Conservation (phyloP, 495 filamentous ascomycete genomes). For the Coniosporium apollinis region DNA sequence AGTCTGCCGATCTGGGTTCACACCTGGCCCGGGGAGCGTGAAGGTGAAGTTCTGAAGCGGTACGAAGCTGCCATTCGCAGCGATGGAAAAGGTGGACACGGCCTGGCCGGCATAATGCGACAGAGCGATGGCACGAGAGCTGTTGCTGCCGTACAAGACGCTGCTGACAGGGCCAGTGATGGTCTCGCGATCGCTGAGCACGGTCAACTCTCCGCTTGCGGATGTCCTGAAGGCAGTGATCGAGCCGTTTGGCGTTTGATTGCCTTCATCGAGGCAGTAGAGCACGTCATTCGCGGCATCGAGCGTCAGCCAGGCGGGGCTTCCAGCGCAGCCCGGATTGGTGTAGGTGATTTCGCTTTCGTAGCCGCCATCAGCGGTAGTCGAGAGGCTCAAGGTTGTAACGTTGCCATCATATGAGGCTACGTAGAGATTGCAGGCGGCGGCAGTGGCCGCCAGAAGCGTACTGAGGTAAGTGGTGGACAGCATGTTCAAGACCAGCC, state of each 20-base stretch:
- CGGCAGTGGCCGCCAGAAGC: too few relatives aligned
- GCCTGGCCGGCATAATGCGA: conserved; percentile 16
- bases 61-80: conserved; percentile 10
- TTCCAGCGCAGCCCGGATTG: conserved; percentile 13
- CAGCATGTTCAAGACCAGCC: too few relatives aligned
- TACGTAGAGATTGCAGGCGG: conserved; percentile 18
- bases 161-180: conserved; percentile 18
- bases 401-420: conserved; percentile 15
- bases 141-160: conserved; percentile 17
- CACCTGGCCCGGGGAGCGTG: conserved; percentile 11
- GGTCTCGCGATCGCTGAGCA: conserved; percentile 11
- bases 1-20: conserved; percentile 16
- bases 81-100: conserved; percentile 9
- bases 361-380: conserved; percentile 9
- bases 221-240: conserved; percentile 17
- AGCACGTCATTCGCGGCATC: conserved; percentile 14
- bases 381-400: conserved; percentile 12
- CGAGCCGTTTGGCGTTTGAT: conserved; percentile 17
- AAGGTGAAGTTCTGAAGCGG: conserved; percentile 16
- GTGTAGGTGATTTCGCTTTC: conserved; percentile 2
- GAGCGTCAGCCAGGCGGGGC: conserved; percentile 20
- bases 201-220: conserved; percentile 14
- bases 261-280: conserved; percentile 22
- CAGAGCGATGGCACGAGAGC: conserved; percentile 16
- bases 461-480: too few relatives aligned